These are phyloP conservation scores for Didymella arachidicola DNA, from an alignment of 2,329 filamentous ascomycete species.

Conservation along the genomic window DNA sequence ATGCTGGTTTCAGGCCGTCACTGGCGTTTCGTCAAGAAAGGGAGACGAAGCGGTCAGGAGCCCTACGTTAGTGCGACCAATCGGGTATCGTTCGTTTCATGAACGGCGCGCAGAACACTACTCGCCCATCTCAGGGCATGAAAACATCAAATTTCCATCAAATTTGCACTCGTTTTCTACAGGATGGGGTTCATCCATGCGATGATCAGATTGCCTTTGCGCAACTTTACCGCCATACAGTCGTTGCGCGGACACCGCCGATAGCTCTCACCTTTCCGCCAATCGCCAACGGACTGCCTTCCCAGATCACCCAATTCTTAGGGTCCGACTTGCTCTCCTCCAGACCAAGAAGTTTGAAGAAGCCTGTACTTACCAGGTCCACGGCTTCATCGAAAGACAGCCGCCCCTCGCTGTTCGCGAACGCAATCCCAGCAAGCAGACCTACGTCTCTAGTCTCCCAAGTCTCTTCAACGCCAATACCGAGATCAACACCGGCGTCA, in stretches of 20 bases:
- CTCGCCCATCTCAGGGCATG: conserved; percentile 11
- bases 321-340: conserved; percentile 34
- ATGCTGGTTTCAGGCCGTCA: conserved; percentile 13
- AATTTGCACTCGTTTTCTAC: conserved; percentile 3
- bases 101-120: conserved; percentile 5
- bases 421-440: conserved; percentile 67
- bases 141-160: conserved; percentile 8
- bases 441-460: conserved; percentile 68
- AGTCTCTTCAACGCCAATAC: conserved; percentile 67
- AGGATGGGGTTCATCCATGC: conserved; percentile 3
- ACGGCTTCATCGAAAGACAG: conserved; percentile 64
- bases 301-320: conserved; percentile 67
- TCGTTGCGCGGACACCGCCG: conserved; percentile 11
- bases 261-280: conserved; percentile 58
- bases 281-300: conserved; percentile 69
- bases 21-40: conserved; percentile 17
- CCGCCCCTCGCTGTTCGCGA: conserved; percentile 63
- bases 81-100: conserved; percentile 15
- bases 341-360: conserved; percentile 66
- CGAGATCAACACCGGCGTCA: conserved; percentile 65
- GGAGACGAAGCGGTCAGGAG: conserved; percentile 12
- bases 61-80: conserved; percentile 14
- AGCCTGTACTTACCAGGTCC: conserved; percentile 64
- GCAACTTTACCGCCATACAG: conserved; percentile 21
- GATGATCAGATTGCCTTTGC: neutral